Base-by-base conservation (phyloP, 2,329 filamentous ascomycete genomes). In the Aspergillus tubingensis region DNA sequence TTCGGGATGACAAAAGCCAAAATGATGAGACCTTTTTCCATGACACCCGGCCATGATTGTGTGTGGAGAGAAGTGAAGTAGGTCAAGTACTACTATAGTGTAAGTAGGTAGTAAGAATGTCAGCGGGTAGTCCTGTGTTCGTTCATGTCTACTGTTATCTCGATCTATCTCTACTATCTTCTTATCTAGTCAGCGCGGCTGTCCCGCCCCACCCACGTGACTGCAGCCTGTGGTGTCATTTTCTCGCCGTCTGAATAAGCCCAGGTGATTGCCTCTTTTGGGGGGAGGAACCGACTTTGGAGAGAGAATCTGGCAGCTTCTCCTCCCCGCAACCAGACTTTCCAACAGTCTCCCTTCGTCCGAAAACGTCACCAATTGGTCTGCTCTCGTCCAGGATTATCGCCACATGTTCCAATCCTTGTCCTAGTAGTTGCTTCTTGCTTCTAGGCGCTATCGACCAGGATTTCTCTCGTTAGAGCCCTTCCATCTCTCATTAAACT, bases 291-390 rank as follows among this genome's bases (percentile, higher is more conserved):
- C 8, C 30, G 25, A 27, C 27, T 30, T 11, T 27, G 25, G 30
- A 10, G 10, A 32, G 30, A 36, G 21, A 44, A 8, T 44, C 41
- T 44, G 41, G 41, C 17, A 44, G 39, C 13, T 48, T 21, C 19
- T 44, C 44, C 32, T 25, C 27, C 44, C 32, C 36, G 44, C 32
- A 32, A 57, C 38, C 54, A 57, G 53, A 55, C 25, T 32, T n/a
- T 17, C 50, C 39, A 27, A 17, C 47, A 27, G 53, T 57, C 60
- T 72, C 70, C 71, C 62, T 72, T 72, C 70, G 69, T 58, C 71
- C 71, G 71, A 71, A 36, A 64, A 70, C 69, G 69, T 72, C 71
- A 70, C 70, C 58, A 51, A 43, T 41, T 43, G 52, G 47, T 27
- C 25, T 30, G 47, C 6, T 32, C 25, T 17, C 25, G 5, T 30